Base-by-base conservation (phyloP, 2,329 filamentous ascomycete genomes). In the Pyricularia sp. region DNA sequence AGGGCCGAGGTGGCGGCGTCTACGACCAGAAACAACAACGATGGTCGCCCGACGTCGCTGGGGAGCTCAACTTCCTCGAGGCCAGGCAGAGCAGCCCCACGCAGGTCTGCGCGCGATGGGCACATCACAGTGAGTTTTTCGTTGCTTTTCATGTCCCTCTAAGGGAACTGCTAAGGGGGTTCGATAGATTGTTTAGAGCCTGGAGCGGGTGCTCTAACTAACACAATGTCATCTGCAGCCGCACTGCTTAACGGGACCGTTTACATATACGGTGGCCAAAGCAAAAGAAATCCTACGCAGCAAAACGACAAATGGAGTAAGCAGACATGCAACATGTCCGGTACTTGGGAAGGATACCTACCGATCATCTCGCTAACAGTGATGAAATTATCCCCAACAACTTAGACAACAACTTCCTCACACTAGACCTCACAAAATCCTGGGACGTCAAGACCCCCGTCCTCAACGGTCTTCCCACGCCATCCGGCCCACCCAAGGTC, bases 181-280 rank as follows among this genome's bases (percentile, higher is more conserved):
- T 64, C 2, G 6, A 2, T 17, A 28, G 28, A 64, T 17, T 30
- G 61, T 64, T 5, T 12, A 36, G 33, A 36, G 11, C 20, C 20
- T n/a, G 42, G 20, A n/a, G 17, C 2, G 12, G 33, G 42, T 2
- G 58, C 26, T 14, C 12, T 23, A 31, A 68, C 72, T 74, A 64
- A 74, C 69, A 69, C 28, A 71, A 66, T 10, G 23, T 10, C 3
- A 30, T 28, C 3, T n/a, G 28, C 71, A 86, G 86, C 83, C 70
- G 87, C 91, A 3, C 76, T 91, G 50, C 83, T 94, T 20, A 93
- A 93, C 72, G 91, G 90, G 17, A 93, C 90, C 0, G 75, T 93
- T 3, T 94, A 92, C 75, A 85, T 92, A 68, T 94, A 92, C 72
- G 91, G 91, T 50, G 92, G 91, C 30, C 84, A 90, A 72, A 84